Base-by-base conservation (phyloP, 78 protist genomes). In the Ministeria vibrans region DNA sequence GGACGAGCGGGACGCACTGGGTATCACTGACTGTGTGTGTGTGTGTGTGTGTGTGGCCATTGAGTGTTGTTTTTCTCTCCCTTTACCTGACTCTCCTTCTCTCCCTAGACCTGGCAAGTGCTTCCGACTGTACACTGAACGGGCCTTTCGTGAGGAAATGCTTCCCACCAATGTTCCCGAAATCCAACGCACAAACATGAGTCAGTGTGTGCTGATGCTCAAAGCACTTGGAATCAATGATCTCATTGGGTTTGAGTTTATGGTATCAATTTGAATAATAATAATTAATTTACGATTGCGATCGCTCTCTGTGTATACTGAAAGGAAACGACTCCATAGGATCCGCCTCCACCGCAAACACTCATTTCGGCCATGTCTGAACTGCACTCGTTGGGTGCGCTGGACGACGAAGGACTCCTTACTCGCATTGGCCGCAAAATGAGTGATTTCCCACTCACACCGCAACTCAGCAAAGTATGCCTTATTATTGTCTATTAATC, bases 371-470 rank as follows among this genome's bases (percentile, higher is more conserved):
- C 99, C 11, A 64, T 94, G 95, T 88, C 94, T 55, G 41, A 75
- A 32, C 92, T 98, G 59, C 94, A 77, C 79, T 68, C 90, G 22
- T 79, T 97, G 36, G 93, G 89, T 22, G 99, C 99, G 13, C 92
- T 98, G 28, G 98, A 96, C 66, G 98, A 96, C 46, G 99, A 96
- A 22, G 99, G 99, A 4, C 76, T 95, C 49, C 90, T 98, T 36
- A 97, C 99, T 18, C 80, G 92, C 22, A 80, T 97, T 3, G 99
- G 99, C 20, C 78, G 99, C 39, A 76, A 90, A 28, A 96, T 96
- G 96, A 98, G 99, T 30, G 99, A 98, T 88, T 96, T 98, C 76
- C 99, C 99, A 28, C 81, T 98, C 38, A 99, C 96, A 43, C 99
- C 99, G 3, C 91, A 78, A 23, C 75, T 95, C 61, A 71, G 95